Evolutionary conservation across 176 grass and related monocot species (phyloP), one percentile per base, ranked within the genome.

Genomic region (Guadua angustifolia): DNA sequence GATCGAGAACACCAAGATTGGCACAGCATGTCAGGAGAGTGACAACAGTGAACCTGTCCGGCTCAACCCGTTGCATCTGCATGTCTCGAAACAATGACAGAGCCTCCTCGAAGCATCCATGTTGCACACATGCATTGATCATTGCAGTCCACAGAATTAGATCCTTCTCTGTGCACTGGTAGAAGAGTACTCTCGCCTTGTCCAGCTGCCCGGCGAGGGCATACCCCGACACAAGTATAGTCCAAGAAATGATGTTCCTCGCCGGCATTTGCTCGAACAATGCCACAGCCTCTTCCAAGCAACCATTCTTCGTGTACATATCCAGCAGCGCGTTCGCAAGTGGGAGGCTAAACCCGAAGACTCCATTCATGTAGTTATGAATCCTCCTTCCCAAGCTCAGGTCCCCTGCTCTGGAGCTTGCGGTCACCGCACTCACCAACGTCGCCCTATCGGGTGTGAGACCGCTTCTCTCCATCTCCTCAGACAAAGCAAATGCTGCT

Each of bases 111-210:
- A 86, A 94, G n/a, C 69, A 80, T 69, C 83, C 79, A 24, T 88
- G 79, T 12, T 88, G 89, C 70, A 80, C 87, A 56, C 76, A 94
- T 0, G 78, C 92, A 7, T 94, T 92, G 69, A 94, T 89, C 87
- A 94, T 88, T 14, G 87, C 84, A 68, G 89, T 92, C 92, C 89
- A 92, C 29, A 92, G 70, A 47, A 94, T 87, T 32, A 94, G 73
- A 88, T 94, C 92, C 78, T 85, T 94, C 29, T 84, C 74, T 16
- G 56, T n/a, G 47, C 85, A 83, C 50, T 79, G 78, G 66, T 85
- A 45, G 84, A 94, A 94, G 57, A 92, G 72, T 32, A 36, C 7
- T 73, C 89, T 92, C 16, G 92, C 92, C 80, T 88, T 84, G 40
- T 89, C 87, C 15, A 94, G 62, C 26, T 86, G 66, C 36, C 85